These are phyloP conservation scores for Malus sieversii DNA, from an alignment of 306 rosid genomes.

Conservation along the genomic window DNA sequence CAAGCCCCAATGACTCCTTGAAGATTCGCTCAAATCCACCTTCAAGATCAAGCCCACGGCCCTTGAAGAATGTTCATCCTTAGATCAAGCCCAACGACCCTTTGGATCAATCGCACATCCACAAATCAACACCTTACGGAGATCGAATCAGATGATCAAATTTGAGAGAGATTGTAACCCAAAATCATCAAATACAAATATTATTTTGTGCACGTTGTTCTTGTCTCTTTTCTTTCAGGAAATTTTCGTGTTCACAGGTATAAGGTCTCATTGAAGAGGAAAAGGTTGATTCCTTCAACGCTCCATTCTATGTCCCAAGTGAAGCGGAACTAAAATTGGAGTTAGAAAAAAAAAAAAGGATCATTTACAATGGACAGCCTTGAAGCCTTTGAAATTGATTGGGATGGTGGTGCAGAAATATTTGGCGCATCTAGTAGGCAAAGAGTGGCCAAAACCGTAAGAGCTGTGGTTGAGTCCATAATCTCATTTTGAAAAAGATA, in stretches of 20 bases:
- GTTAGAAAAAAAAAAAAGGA: constrained; percentile 36
- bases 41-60: no score
- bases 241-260: neutral
- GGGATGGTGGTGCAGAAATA: constrained; percentile 37
- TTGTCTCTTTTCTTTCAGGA: no score
- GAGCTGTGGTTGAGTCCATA: constrained; percentile 74
- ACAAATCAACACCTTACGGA: no score
- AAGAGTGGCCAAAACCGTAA: constrained; percentile 36
- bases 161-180: no score
- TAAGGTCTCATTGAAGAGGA: constrained; percentile 54
- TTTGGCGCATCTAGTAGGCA: constrained; percentile 21
- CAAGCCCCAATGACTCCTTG: no score
- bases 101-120: no score
- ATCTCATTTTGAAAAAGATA: constrained; percentile 42
- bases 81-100: no score
- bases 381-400: constrained; percentile 39
- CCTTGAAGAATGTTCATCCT: no score
- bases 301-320: constrained; percentile 65
- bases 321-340: constrained; percentile 39
- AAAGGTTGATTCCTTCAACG: constrained; percentile 58
- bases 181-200: no score
- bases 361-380: constrained; percentile 42
- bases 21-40: no score
- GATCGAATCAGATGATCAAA: no score
- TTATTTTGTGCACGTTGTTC: no score